Evolutionary conservation across 2,329 filamentous ascomycete species (phyloP).

Genomic region (Fusarium sarcochroum): DNA sequence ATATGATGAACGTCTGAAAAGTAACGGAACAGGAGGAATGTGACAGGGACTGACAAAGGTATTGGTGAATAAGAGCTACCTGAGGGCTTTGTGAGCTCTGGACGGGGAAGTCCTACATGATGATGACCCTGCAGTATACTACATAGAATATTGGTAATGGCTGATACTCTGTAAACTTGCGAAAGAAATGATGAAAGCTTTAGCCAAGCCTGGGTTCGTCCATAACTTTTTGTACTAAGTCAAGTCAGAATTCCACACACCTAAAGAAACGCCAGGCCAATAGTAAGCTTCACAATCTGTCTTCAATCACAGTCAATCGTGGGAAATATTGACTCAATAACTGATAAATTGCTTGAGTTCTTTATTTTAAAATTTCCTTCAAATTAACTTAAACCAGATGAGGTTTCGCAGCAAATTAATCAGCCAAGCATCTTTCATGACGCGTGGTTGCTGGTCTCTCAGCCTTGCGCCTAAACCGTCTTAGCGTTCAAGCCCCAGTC

Average conservation of each 20-base stretch:
- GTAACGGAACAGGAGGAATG: slow-evolving; percentile 13
- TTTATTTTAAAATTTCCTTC: too few species aligned
- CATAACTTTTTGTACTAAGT: too few species aligned
- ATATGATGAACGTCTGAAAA: neutral
- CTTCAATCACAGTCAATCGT: neutral
- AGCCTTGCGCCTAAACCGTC: slow-evolving; percentile 55
- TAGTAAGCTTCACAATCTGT: too few species aligned
- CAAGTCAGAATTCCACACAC: too few species aligned
- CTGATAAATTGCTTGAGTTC: too few species aligned
- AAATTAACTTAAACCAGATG: neutral
- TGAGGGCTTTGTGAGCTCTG: neutral
- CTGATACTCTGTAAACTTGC: neutral
- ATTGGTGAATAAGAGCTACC: neutral
- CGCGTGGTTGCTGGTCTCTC: slow-evolving; percentile 44
- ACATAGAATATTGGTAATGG: neutral
- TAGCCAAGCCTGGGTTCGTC: too few species aligned
- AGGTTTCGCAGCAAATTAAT: neutral
- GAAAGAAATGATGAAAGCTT: neutral
- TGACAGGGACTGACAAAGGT: neutral
- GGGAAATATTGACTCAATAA: too few species aligned
- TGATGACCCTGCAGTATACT: neutral
- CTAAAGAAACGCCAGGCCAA: neutral
- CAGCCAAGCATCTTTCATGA: slow-evolving; percentile 17
- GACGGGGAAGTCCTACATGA: neutral
- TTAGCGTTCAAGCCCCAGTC: slow-evolving; percentile 52